These are phyloP conservation scores for Pontederia crassipes DNA, from an alignment of 176 grass and related monocot species.

Conservation along the genomic window DNA sequence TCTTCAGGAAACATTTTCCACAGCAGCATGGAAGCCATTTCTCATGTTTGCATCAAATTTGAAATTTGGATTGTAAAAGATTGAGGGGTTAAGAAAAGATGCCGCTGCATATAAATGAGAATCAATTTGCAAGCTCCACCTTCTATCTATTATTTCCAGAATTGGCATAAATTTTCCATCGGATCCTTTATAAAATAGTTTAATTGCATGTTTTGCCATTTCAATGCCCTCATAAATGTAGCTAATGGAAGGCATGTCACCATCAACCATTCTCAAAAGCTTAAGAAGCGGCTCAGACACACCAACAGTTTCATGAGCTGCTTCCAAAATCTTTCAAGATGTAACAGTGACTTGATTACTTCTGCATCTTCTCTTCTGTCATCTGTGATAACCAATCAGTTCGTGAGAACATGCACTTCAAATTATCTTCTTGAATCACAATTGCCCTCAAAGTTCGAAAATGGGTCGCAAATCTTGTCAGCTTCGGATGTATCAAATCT, in stretches of 20 bases:
- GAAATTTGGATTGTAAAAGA: constrained; percentile 18
- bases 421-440: constrained; percentile 17
- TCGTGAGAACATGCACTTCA: constrained; percentile 17
- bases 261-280: constrained; percentile 20
- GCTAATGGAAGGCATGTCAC: constrained; percentile 19
- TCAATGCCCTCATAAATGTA: constrained; percentile 20
- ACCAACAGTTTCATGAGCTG: constrained; percentile 14
- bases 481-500: constrained; percentile 1
- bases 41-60: constrained; percentile 16
- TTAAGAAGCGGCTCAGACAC: constrained; percentile 21
- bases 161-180: constrained; percentile 14
- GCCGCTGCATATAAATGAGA: constrained; percentile 22
- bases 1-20: constrained; percentile 27
- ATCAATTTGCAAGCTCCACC: constrained; percentile 17
- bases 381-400: constrained; percentile 14
- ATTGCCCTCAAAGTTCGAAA: constrained; percentile 19
- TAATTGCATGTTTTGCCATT: constrained; percentile 18
- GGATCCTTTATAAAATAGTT: constrained; percentile 16
- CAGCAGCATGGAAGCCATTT: constrained; percentile 24
- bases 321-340: constrained; percentile 19
- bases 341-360: constrained; percentile 14
- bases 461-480: constrained; percentile 15
- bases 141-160: constrained; percentile 19
- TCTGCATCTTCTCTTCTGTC: constrained; percentile 7
- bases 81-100: constrained; percentile 19